Percentiles rank a stretch among this genome's conserved stretches.
Conservation (phyloP, 2,329 filamentous ascomycete genomes). For the Beauveria brongniartii region DNA sequence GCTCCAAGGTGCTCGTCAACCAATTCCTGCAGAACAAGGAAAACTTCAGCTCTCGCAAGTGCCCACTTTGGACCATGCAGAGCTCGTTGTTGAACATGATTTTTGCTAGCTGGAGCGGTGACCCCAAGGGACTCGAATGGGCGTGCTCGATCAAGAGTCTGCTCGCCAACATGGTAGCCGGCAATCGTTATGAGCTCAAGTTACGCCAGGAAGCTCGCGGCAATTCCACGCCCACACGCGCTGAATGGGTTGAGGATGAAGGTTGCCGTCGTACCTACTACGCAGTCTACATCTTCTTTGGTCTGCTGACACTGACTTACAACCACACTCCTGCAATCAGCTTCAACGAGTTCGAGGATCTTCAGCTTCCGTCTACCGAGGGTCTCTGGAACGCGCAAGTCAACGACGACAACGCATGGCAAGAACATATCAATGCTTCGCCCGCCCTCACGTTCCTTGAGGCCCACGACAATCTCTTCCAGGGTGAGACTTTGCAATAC, state of each 20-base stretch:
- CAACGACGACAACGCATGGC: conserved; percentile 74
- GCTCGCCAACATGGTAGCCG: conserved; percentile 96
- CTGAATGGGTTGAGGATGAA: conserved; percentile 95
- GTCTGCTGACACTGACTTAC: conserved; percentile 87
- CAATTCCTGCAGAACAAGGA: conserved; percentile 97
- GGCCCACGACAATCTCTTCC: conserved; percentile 91
- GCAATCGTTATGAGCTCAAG: conserved; percentile 94
- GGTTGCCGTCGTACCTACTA: conserved; percentile 95
- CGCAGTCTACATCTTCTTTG: conserved; percentile 98
- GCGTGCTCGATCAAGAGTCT: conserved; percentile 98
- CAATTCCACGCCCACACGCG: conserved; percentile 63
- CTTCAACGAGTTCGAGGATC: conserved; percentile 94
- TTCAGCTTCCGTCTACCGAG: conserved; percentile 88
- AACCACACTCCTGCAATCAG: conserved; percentile 97
- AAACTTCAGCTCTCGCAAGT: conserved; percentile 96
- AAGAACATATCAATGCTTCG: conserved; percentile 63
- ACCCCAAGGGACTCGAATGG: conserved; percentile 96
- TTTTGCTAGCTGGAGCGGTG: conserved; percentile 98
- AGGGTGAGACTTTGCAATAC: conserved; percentile 83
- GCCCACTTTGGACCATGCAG: conserved; percentile 97
- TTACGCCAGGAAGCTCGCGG: conserved; percentile 83
- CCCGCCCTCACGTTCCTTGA: conserved; percentile 81
- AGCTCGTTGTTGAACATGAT: conserved; percentile 96
- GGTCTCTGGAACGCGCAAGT: conserved; percentile 85
- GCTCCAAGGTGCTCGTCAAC: conserved; percentile 93